Base-by-base conservation (phyloP, 495 filamentous ascomycete species). In the Tetracladium setigerum region DNA sequence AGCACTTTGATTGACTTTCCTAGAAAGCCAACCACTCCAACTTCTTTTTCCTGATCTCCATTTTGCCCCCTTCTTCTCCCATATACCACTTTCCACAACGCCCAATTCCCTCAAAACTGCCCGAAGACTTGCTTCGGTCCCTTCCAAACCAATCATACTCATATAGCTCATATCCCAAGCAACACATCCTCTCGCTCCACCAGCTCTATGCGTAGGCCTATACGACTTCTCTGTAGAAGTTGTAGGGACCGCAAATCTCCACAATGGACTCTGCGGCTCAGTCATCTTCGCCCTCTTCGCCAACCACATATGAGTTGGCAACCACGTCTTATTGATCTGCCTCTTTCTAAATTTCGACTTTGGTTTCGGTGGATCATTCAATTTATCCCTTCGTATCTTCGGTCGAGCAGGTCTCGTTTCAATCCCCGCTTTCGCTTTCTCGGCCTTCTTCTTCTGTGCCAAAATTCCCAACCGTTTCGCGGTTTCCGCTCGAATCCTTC, bases 111-210 rank as follows among this genome's bases (percentile, higher is more conserved):
- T 77, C 24, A 97, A 54, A 17, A 92, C 67, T 16, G 74, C 75
- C 44, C 79, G 67, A 17, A 95, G 60, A 19, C 77, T 81, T 11
- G 66, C 56, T 35, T 78, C 74, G 4, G 68, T 60, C 6, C 94
- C 92, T 47, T 85, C 83, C 1, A 96, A 56, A 30, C 82, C 75
- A 52, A 95, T 82, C 2, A 87, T 96, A 60, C 87, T 81, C 67
- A 92, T 87, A 61, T 95, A 98, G 59, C 90, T 96, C 77, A 81
- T 88, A 67, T 98, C 92, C 91, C 94, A 98, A 3, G 78, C 83
- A 9, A 91, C 74, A 14, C 82, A 71, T 14, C 78, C 79, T 11
- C 74, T 70, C 41, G 69, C 68, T 34, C 73, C 69, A 31, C 72
- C 75, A n/a, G 89, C 86, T 32, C 94, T 75, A 67, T 96, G 90